Evolutionary conservation across 176 grass and related monocot genomes (phyloP).

Genomic region (Urochloa ruziziensis): DNA sequence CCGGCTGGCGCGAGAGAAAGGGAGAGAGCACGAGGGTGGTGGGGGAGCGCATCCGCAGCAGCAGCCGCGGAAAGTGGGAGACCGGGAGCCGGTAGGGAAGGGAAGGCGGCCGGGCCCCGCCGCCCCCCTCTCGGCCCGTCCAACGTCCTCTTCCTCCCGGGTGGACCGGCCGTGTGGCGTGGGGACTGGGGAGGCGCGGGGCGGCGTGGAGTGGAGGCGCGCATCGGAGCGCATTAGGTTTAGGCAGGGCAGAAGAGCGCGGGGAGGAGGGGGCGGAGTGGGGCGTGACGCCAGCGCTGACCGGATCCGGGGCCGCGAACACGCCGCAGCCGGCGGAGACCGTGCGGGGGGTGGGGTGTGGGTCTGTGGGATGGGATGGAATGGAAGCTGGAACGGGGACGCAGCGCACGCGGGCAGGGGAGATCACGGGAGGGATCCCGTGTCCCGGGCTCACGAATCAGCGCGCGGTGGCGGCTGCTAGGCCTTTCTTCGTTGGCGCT

Average conservation of each 20-base stretch:
- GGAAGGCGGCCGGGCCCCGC: not conserved
- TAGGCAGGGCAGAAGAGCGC: not conserved
- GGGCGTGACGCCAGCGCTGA: conserved; percentile 46
- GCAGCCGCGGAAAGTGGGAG: conserved; percentile 25
- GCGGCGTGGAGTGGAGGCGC: conserved; percentile 20
- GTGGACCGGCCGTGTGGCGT: no score
- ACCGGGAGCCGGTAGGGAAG: not conserved
- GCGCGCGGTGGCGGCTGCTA: not conserved
- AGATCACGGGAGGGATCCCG: not conserved
- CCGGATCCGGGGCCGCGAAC: conserved; percentile 3
- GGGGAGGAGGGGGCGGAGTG: not conserved
- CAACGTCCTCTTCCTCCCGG: not conserved
- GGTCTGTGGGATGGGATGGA: no score
- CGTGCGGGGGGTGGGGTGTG: no score
- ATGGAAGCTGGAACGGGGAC: not conserved
- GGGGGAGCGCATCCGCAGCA: conserved; percentile 1
- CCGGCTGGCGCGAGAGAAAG: not conserved
- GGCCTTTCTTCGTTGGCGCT: not conserved
- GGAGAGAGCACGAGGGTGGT: not conserved
- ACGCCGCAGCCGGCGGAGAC: not conserved
- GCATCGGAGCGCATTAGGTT: conserved; percentile 50
- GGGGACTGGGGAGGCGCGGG: no score
- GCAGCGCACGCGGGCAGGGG: not conserved
- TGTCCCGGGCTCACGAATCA: not conserved
- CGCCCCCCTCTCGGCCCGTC: no score